Conservation (phyloP, 805 yeast species). For the Nakazawaea peltata region DNA sequence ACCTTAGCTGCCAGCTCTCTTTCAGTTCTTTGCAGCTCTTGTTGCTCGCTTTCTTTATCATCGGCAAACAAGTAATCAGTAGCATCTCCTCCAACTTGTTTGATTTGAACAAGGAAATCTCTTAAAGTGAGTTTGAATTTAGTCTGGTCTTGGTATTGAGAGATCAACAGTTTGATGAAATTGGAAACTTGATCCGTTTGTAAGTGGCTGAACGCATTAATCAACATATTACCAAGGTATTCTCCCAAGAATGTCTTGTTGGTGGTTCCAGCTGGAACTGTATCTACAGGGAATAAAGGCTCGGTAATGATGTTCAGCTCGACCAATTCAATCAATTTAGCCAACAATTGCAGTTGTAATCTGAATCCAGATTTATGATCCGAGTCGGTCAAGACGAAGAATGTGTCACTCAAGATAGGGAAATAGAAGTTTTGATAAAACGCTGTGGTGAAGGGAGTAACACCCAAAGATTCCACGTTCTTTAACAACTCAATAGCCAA, state of each 20-base stretch:
- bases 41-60: conserved; percentile 72
- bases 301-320: conserved; percentile 65
- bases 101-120: conserved; percentile 94
- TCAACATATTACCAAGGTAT: conserved; percentile 73
- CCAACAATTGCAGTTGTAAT: conserved; percentile 75
- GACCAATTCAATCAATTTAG: conserved; percentile 76
- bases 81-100: conserved; percentile 91
- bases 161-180: conserved; percentile 71
- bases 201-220: conserved; percentile 88
- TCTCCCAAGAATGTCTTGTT: conserved; percentile 74
- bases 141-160: conserved; percentile 62
- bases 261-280: conserved; percentile 79
- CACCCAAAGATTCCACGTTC: conserved; percentile 75
- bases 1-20: conserved; percentile 78
- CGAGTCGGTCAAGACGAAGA: conserved; percentile 88
- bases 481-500: conserved; percentile 76
- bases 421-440: conserved; percentile 86
- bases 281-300: conserved; percentile 73
- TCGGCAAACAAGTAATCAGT: conserved; percentile 93
- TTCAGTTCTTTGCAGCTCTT: conserved; percentile 61
- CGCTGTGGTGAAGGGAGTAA: conserved; percentile 66
- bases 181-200: conserved; percentile 74
- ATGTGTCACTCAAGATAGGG: conserved; percentile 85
- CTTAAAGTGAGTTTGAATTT: conserved; percentile 81
- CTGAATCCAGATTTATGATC: conserved; percentile 97